These are phyloP conservation scores for Triticum turgidum DNA, from an alignment of 176 grass and related monocot genomes.

Conservation along the genomic window DNA sequence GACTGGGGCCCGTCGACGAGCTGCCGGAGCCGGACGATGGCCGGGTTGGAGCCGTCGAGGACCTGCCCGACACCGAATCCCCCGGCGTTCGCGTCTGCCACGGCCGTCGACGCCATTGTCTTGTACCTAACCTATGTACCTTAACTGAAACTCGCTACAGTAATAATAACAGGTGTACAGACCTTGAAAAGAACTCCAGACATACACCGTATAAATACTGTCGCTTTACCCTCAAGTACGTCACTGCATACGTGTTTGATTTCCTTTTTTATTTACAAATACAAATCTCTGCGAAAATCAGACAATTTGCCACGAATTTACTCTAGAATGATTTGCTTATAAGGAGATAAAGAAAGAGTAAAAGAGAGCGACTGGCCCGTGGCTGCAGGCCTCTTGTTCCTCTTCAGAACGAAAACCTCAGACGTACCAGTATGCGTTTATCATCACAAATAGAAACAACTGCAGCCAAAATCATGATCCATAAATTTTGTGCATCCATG, in stretches of 20 bases:
- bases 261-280: neutral
- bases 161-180: neutral
- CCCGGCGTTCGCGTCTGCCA: neutral
- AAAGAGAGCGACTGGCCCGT: neutral
- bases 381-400: neutral
- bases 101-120: slow-evolving; percentile 10
- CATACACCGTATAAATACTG: neutral
- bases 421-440: no score
- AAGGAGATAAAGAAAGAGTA: neutral
- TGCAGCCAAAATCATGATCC: neutral
- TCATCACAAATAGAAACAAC: neutral
- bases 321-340: no score
- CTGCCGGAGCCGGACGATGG: slow-evolving; percentile 1
- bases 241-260: neutral
- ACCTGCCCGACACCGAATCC: neutral
- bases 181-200: neutral
- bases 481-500: neutral
- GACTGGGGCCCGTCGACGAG: neutral
- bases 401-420: neutral
- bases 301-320: neutral
- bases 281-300: neutral
- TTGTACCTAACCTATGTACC: neutral
- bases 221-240: neutral
- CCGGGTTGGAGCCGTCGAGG: slow-evolving; percentile 35
- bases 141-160: neutral